Percentiles rank a stretch among this genome's conserved stretches.
Evolutionary conservation across 2,329 filamentous ascomycete species (phyloP).

Genomic region (Paraphoma chrysanthemicola): DNA sequence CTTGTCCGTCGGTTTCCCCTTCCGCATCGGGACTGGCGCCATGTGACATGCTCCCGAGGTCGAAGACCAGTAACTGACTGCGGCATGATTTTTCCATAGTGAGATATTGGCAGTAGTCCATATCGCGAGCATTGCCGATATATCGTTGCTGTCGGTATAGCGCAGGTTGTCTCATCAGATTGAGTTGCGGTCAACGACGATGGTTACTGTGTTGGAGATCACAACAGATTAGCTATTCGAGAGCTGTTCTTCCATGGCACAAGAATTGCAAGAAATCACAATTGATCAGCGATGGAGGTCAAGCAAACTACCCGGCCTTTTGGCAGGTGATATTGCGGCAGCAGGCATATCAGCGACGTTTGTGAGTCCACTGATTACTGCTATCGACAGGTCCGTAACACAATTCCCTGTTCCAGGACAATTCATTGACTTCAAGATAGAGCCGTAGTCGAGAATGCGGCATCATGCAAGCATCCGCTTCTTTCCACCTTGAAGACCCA

Average conservation of each 20-base stretch:
- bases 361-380: slow-evolving; percentile 32
- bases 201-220: too few species aligned
- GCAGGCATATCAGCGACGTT: slow-evolving; percentile 33
- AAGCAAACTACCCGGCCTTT: slow-evolving; percentile 12
- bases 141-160: background rate
- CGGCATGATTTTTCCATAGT: background rate
- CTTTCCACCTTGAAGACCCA: slow-evolving; percentile 23
- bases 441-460: slow-evolving; percentile 36
- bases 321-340: slow-evolving; percentile 32
- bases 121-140: background rate
- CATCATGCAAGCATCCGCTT: slow-evolving; percentile 22
- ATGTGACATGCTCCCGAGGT: too few species aligned
- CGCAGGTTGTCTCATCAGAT: too few species aligned
- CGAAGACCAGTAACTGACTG: background rate
- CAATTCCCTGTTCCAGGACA: background rate
- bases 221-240: too few species aligned
- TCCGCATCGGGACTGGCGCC: background rate
- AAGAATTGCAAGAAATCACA: slow-evolving; percentile 10
- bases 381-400: slow-evolving; percentile 33
- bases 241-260: slow-evolving; percentile 8
- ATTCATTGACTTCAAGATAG: slow-evolving; percentile 9
- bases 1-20: background rate
- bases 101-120: background rate
- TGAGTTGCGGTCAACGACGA: too few species aligned
- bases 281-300: slow-evolving; percentile 4